These are phyloP conservation scores for Metschnikowia matae DNA, from an alignment of 805 yeast genomes.

Conservation along the genomic window DNA sequence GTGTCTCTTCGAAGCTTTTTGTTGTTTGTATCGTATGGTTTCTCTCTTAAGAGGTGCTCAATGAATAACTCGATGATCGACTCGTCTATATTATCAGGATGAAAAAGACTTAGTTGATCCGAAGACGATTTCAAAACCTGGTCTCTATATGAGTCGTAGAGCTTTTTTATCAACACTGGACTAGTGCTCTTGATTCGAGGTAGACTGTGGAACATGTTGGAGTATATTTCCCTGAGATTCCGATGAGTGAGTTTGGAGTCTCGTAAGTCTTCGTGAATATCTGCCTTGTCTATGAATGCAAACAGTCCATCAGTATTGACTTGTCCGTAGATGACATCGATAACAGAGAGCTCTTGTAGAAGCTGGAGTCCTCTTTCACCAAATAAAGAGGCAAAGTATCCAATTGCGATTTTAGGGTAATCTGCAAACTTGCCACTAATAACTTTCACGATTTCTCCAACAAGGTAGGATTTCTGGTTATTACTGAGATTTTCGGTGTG, in stretches of 20 bases:
- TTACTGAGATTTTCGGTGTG: constrained; percentile 19
- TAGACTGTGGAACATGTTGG: constrained; percentile 18
- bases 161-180: constrained; percentile 16
- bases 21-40: constrained; percentile 15
- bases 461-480: constrained; percentile 20
- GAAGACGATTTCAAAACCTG: constrained; percentile 1
- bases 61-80: constrained; percentile 20
- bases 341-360: constrained; percentile 25
- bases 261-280: constrained; percentile 25
- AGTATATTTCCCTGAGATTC: constrained; percentile 25
- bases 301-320: constrained; percentile 16
- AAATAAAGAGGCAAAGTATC: constrained; percentile 33
- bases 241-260: constrained; percentile 21
- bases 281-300: constrained; percentile 25
- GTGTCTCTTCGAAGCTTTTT: constrained; percentile 16
- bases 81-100: constrained; percentile 16
- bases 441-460: constrained; percentile 29
- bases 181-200: constrained; percentile 12
- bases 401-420: constrained; percentile 34
- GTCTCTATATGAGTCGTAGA: constrained; percentile 23
- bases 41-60: constrained; percentile 22
- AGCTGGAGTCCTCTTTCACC: constrained; percentile 16
- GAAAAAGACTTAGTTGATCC: constrained; percentile 8
- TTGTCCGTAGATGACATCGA: constrained; percentile 24
- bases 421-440: constrained; percentile 27